Percentiles rank a stretch among this genome's conserved stretches.
phyloP scores from a whole-genome alignment of 2,329 filamentous ascomycete species.

The Nemania sp. region DNA sequence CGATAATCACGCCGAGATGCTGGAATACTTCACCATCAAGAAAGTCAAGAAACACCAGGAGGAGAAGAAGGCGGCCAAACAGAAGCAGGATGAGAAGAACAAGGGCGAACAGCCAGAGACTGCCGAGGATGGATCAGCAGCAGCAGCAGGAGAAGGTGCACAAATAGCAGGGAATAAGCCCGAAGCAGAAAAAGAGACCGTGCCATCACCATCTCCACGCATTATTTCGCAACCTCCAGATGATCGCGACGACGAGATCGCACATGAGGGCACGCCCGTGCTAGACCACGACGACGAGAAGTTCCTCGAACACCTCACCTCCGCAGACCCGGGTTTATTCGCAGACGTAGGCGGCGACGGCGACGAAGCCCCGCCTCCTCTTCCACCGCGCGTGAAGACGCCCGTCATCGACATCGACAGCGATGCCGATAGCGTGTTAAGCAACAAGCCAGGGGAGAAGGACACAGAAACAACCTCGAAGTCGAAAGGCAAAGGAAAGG shows the following conservation, averaged over 20 bases:
- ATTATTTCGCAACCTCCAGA: conserved; percentile 35
- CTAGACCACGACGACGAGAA: conserved; percentile 60
- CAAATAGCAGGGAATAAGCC: too few species aligned
- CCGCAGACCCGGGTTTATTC: conserved; percentile 35
- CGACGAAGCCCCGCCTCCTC: conserved; percentile 52
- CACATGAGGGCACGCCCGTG: conserved; percentile 46
- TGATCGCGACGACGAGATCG: neutral
- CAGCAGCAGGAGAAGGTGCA: neutral
- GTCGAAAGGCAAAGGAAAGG: conserved; percentile 40
- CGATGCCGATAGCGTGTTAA: conserved; percentile 44
- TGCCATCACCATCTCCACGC: conserved; percentile 16
- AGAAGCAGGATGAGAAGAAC: conserved; percentile 33
- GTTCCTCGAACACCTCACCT: conserved; percentile 60
- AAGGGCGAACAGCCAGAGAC: conserved; percentile 35
- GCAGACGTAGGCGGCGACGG: conserved; percentile 48
- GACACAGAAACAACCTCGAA: conserved; percentile 35
- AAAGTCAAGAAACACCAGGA: conserved; percentile 64
- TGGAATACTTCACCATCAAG: conserved; percentile 66
- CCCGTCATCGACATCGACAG: conserved; percentile 55
- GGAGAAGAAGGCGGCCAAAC: conserved; percentile 47
- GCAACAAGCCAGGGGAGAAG: conserved; percentile 25
- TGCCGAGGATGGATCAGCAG: conserved; percentile 26
- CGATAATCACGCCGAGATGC: conserved; percentile 46
- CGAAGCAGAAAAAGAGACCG: neutral
- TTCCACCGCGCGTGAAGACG: conserved; percentile 57